phyloP scores from a whole-genome alignment of 179 eudicot genomes.

The Nepenthes alata region DNA sequence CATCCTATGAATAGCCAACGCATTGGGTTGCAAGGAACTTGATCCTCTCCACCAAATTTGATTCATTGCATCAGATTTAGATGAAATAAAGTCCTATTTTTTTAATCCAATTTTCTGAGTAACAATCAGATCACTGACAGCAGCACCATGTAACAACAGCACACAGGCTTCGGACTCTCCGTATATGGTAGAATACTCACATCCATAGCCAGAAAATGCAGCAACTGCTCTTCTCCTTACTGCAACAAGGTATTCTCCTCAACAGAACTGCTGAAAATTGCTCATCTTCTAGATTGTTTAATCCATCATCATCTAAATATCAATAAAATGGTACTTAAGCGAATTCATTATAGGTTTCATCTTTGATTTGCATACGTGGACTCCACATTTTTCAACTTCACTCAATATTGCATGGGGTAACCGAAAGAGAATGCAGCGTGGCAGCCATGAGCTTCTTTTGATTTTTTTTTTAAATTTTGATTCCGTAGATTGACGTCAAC shows the following conservation, averaged over 20 bases:
- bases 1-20: neutral
- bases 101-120: neutral
- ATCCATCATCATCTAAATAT: neutral
- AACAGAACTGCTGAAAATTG: neutral
- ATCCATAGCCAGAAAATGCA: conserved; percentile 52
- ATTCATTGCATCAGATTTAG: neutral
- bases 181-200: conserved; percentile 63
- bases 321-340: neutral
- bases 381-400: neutral
- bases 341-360: neutral
- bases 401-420: neutral
- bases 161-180: conserved; percentile 35
- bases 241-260: conserved; percentile 31
- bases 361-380: neutral
- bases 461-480: neutral
- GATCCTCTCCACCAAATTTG: too few species aligned
- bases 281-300: neutral
- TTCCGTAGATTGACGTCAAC: conserved; percentile 44
- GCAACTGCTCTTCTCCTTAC: conserved; percentile 57
- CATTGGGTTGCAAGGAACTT: too few species aligned
- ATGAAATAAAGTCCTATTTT: neutral
- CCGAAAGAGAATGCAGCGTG: neutral
- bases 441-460: neutral
- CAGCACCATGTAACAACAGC: conserved; percentile 11
- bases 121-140: neutral